Evolutionary conservation across 78 protist species (phyloP), one percentile per base, ranked within the genome.

Genomic region (Isochrysis galbana): DNA sequence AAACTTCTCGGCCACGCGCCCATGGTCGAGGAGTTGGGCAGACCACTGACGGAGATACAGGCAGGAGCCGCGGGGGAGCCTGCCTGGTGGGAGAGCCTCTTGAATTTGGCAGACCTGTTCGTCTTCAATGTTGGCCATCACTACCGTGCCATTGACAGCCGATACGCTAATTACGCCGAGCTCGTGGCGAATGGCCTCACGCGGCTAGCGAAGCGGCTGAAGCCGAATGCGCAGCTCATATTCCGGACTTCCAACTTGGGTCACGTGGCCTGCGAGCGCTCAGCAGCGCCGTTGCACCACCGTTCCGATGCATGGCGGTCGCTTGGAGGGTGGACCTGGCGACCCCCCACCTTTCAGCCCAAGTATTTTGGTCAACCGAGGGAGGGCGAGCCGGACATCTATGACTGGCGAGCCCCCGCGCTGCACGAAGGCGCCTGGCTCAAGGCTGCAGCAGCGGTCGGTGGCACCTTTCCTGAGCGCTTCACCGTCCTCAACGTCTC

Each of bases 371-470:
- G 74, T 32, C 74, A 61, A 41, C 32, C 82, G 17, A 36, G 82
- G 17, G 36, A 2, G 32, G 41, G 17, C 82, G 44, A 1, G 42
- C 25, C 14, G 32, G 82, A 72, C 82, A 3, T 5, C 44, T 72
- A 34, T 41, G 82, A 72, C 41, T 72, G 82, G 82, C 82, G 82
- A 36, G 82, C 82, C 5, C 82, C 82, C 32, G 32, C 82, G 82
- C 41, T n/a, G 82, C 82, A 72, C 82, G 82, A 72, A 41, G 17
- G 10, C 32, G 39, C 3, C 32, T 72, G 82, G 82, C 10, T 14
- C 32, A 29, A 2, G 11, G 74, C 74, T 21, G 82, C 41, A 36
- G 3, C 2, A 36, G 14, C 41, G 36, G 74, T 2, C 38, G 17
- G 36, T 11, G 74, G 32, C 44, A 3, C 39, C 82, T 34, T 72